Evolutionary conservation across 2,329 filamentous ascomycete genomes (phyloP).

Genomic region (Xylariaceae sp.): DNA sequence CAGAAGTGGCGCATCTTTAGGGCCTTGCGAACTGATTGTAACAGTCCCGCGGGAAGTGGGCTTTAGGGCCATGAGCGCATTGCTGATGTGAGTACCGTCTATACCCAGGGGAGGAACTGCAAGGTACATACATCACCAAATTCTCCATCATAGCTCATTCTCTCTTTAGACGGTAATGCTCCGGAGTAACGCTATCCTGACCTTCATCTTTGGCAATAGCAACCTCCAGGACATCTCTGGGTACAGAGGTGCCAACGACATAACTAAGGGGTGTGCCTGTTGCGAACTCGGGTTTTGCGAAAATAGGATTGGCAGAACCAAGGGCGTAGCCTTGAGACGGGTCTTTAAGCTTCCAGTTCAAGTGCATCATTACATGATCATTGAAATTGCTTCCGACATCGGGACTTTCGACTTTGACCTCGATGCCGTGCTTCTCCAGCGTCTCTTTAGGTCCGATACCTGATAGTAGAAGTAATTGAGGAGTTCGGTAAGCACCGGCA

Average conservation of each 20-base stretch:
- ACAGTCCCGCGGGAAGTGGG: conserved; percentile 22
- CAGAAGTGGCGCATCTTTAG: conserved; percentile 16
- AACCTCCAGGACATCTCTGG: conserved; percentile 9
- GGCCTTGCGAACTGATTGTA: conserved; percentile 17
- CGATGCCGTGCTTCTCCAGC: conserved; percentile 15
- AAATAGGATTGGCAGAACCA: conserved; percentile 21
- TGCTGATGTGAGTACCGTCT: conserved; percentile 19
- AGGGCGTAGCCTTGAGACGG: conserved; percentile 22
- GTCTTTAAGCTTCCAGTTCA: conserved; percentile 25
- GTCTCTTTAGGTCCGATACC: conserved; percentile 17
- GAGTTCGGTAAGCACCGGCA: conserved; percentile 18
- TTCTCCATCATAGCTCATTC: conserved; percentile 23
- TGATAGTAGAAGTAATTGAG: conserved; percentile 21
- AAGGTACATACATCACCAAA: conserved; percentile 22
- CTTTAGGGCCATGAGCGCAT: conserved; percentile 15
- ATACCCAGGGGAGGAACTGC: conserved; percentile 5
- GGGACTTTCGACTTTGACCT: conserved; percentile 13
- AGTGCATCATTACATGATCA: conserved; percentile 19
- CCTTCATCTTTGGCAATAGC: conserved; percentile 26
- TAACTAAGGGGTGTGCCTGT: conserved; percentile 16
- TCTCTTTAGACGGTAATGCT: conserved; percentile 20
- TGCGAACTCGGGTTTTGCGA: conserved; percentile 17
- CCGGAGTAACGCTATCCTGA: conserved; percentile 4
- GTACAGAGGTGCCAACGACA: conserved; percentile 17
- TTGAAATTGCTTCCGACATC: conserved; percentile 20